Conservation (phyloP, 306 rosid genomes). For the Mimosa pudica region DNA sequence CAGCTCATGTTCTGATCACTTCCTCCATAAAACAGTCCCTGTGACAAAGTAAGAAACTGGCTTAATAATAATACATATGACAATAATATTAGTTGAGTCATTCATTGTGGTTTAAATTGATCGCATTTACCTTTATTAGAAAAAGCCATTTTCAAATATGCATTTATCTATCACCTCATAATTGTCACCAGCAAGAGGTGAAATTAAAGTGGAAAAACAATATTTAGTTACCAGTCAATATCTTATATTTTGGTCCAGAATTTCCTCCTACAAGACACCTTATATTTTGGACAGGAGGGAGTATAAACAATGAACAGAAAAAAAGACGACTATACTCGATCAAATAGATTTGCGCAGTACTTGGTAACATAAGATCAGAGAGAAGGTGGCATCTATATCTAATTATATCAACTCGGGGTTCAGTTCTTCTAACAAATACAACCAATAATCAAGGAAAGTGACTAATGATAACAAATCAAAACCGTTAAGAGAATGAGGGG, state of each 20-base stretch:
- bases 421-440: neutral
- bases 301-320: too few species aligned
- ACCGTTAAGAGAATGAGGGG: neutral
- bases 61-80: neutral
- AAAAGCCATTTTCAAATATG: too few species aligned
- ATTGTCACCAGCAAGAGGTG: too few species aligned
- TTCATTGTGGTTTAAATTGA: too few species aligned
- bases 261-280: too few species aligned
- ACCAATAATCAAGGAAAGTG: neutral
- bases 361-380: neutral
- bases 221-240: too few species aligned
- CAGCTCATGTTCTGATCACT: conserved; percentile 31
- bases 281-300: too few species aligned
- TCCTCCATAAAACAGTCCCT: conserved; percentile 59
- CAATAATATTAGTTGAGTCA: too few species aligned
- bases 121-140: too few species aligned
- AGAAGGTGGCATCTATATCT: neutral
- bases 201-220: too few species aligned
- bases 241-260: too few species aligned
- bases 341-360: neutral
- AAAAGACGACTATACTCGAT: neutral
- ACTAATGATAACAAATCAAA: neutral
- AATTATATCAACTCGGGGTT: neutral
- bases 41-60: conserved; percentile 21
- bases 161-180: too few species aligned